Conservation (phyloP, 768 basidiomycete genomes). For the Kwoniella heveanensis region DNA sequence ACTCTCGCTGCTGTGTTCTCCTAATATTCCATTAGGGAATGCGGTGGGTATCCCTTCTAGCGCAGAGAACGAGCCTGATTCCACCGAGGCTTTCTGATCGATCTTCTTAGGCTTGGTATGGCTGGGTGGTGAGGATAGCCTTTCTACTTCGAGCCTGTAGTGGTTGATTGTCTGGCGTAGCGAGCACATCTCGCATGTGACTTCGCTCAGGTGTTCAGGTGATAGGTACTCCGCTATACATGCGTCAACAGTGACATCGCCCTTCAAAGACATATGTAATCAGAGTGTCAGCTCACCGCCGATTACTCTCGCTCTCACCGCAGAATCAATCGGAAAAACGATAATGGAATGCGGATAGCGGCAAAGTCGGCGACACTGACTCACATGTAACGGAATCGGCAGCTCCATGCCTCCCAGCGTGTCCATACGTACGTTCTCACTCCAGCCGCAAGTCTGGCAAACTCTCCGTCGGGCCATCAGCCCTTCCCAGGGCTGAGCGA, state of each 20-base stretch:
- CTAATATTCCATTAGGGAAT: neutral
- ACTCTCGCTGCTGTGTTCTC: no score
- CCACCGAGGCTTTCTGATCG: neutral
- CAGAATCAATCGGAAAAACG: no score
- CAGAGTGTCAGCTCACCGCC: no score
- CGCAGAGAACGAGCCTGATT: constrained; percentile 33
- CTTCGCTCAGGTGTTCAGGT: constrained; percentile 84
- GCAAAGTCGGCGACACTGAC: no score
- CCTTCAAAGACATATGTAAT: constrained; percentile 28
- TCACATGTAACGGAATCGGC: constrained; percentile 45
- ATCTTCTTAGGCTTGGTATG: constrained; percentile 4
- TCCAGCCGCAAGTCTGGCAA: constrained; percentile 87
- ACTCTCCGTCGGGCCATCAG: constrained; percentile 85
- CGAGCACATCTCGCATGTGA: constrained; percentile 89
- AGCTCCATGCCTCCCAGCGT: constrained; percentile 63
- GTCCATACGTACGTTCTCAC: constrained; percentile 74
- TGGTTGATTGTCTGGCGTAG: constrained; percentile 71
- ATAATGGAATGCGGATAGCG: no score
- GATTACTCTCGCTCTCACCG: neutral
- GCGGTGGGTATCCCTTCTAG: constrained; percentile 14
- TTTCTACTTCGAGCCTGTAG: constrained; percentile 66
- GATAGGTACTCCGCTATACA: constrained; percentile 86
- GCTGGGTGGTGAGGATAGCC: constrained; percentile 60
- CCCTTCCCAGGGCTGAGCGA: constrained; percentile 64
- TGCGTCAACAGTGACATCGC: constrained; percentile 65